A percentile compares a stretch with the other conserved stretches of the same genome.
These are phyloP conservation scores for Acanthamoeba royreba DNA, from an alignment of 208 protist genomes.

Conservation along the genomic window DNA sequence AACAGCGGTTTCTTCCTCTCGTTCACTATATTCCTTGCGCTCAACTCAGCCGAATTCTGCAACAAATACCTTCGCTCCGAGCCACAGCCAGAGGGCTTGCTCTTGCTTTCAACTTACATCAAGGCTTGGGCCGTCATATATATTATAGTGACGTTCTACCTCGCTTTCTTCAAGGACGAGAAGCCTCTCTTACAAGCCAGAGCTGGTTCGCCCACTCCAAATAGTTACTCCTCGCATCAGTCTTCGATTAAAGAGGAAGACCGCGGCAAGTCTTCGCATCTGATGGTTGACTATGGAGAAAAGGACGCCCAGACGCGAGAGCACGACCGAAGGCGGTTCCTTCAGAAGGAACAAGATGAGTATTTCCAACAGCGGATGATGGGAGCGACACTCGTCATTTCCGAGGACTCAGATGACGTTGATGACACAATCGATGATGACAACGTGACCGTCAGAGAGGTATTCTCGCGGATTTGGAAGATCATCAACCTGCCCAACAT, in stretches of 20 bases:
- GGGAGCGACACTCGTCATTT: not conserved
- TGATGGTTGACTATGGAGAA: not conserved
- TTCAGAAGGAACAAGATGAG: not conserved
- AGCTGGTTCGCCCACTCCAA: not conserved
- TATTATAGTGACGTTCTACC: constrained; percentile 40
- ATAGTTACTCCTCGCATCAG: too few relatives aligned
- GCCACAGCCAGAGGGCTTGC: not conserved
- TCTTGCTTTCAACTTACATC: constrained; percentile 21
- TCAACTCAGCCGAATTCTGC: constrained; percentile 67
- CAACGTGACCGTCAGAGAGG: not conserved
- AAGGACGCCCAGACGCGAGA: not conserved
- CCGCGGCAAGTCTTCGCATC: not conserved
- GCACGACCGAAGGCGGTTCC: not conserved
- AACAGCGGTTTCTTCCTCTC: constrained; percentile 69
- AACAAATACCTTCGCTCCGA: constrained; percentile 46
- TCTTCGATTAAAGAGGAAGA: not conserved
- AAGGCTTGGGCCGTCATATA: constrained; percentile 36
- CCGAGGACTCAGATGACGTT: not conserved
- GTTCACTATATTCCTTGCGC: constrained; percentile 67
- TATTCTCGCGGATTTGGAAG: constrained; percentile 48
- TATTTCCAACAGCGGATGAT: not conserved
- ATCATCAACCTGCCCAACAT: constrained; percentile 47
- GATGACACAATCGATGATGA: not conserved
- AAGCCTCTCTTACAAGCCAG: not conserved
- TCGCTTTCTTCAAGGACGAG: constrained; percentile 53